Base-by-base conservation (phyloP, 176 grass and related monocot species). In the Raddia guianensis region DNA sequence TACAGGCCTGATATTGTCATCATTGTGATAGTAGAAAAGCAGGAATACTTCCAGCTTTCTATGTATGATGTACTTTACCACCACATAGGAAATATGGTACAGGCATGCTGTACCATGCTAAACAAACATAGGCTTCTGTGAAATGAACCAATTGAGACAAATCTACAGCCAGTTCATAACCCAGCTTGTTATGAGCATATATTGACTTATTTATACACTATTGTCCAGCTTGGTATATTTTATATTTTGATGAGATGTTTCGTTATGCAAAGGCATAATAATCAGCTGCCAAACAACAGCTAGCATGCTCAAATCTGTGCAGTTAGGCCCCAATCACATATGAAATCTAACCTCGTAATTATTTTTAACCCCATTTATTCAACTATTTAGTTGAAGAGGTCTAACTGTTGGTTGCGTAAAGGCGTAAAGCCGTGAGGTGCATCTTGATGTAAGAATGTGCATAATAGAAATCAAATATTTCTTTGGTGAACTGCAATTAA, bases 391-490 rank as follows among this genome's bases (percentile, higher is more conserved):
- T 27, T 27, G 0, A 27, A 27, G 27, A 27, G 27, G 27, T 27
- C 27, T 27, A 27, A 27, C 27, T 27, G 27, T 27, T 27, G 27
- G 27, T 27, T 27, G 27, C 27, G 27, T 27, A 27, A 27, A 27
- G 27, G 27, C 27, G 27, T 27, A 27, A 27, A 27, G 27, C 27
- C 27, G 27, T 27, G 27, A 27, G 27, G 27, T 27, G 27, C 27
- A 27, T 88, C 86, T 91, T 33, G 92, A 99, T 79, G 93, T 82
- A 99, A 79, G 82, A 99, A 99, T 35, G 96, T 99, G 79, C 57
- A 81, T 57, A 70, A 86, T 80, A 5, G 87, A 66, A 80, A 66
- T 52, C 47, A 68, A 67, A 44, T 74, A 8, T 55, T 21, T 60
- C 48, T 80, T 66, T 63, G 42, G 57, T 68, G 49, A 66, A 33